A percentile compares a stretch with the other conserved stretches of the same genome.
phyloP scores from a whole-genome alignment of 1,139 yeast genomes.

The Debaryomyces sp. region DNA sequence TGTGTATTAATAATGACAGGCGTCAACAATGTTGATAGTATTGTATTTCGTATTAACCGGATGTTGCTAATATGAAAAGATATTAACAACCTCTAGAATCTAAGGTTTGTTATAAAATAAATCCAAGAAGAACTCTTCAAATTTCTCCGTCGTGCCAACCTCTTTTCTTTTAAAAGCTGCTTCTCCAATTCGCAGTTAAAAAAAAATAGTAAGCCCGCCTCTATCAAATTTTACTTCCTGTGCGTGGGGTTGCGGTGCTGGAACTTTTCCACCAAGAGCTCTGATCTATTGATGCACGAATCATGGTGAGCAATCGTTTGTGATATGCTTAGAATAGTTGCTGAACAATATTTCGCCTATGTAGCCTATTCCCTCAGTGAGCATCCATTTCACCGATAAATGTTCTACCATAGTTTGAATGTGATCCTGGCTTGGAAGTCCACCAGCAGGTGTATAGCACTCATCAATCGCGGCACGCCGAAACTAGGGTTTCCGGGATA shows the following conservation, averaged over 20 bases:
- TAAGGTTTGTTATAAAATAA: background rate
- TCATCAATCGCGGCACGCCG: background rate
- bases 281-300: background rate
- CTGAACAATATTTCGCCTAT: conserved; percentile 3
- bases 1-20: background rate
- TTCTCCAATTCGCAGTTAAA: conserved; percentile 4
- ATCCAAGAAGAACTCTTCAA: background rate
- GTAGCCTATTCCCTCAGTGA: background rate
- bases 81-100: conserved; percentile 1
- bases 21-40: background rate
- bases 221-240: background rate
- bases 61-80: background rate
- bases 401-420: background rate
- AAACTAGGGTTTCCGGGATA: background rate
- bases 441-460: background rate
- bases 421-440: background rate
- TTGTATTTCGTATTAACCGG: background rate
- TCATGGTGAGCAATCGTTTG: background rate
- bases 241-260: conserved; percentile 5
- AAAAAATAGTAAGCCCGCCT: conserved; percentile 2
- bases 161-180: background rate
- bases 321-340: background rate
- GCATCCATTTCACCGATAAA: background rate
- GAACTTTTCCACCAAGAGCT: background rate
- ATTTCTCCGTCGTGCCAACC: background rate